These are phyloP conservation scores for Aureobasidium sp. DNA, from an alignment of 2,329 filamentous ascomycete genomes.

Conservation along the genomic window DNA sequence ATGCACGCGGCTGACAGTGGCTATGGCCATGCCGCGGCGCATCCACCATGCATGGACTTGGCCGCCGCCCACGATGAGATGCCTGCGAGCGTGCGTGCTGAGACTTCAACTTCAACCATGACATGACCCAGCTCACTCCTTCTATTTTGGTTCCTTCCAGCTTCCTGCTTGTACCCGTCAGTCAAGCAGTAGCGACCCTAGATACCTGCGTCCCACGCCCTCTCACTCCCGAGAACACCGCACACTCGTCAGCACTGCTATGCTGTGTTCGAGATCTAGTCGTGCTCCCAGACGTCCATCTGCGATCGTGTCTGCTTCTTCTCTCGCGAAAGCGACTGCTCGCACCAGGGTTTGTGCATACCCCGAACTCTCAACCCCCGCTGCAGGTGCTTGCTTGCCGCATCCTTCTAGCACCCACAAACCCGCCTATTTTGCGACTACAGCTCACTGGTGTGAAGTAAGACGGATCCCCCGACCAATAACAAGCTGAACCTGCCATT, in stretches of 20 bases:
- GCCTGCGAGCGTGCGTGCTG: background rate
- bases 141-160: slow-evolving; percentile 2
- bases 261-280: background rate
- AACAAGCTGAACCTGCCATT: background rate
- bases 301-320: background rate
- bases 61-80: background rate
- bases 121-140: background rate
- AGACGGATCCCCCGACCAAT: slow-evolving; percentile 8
- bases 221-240: background rate
- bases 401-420: background rate
- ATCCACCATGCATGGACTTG: background rate
- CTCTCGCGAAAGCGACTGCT: background rate
- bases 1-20: slow-evolving; percentile 4
- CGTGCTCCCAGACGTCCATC: background rate
- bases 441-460: slow-evolving; percentile 7
- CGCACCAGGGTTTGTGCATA: slow-evolving; percentile 2
- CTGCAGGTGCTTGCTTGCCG: background rate
- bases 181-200: background rate
- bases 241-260: background rate
- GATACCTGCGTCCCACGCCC: background rate
- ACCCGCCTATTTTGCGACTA: background rate
- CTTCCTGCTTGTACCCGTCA: background rate
- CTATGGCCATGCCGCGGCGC: slow-evolving; percentile 9
- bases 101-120: background rate
- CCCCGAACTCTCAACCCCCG: background rate